Conservation (phyloP, 164 flowering plant genomes). For the Piper longum region DNA sequence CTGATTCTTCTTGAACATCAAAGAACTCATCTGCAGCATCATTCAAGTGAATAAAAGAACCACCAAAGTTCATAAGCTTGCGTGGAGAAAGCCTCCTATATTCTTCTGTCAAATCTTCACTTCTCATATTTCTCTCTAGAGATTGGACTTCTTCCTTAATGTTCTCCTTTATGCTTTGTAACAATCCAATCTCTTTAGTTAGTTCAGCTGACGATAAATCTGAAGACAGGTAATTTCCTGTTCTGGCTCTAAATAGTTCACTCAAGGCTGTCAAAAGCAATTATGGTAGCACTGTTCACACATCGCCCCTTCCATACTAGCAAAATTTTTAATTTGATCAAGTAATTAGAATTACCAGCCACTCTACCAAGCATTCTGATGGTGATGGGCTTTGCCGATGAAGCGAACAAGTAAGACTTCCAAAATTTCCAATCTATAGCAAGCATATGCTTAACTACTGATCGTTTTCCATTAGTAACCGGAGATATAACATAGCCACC, state of each 20-base stretch:
- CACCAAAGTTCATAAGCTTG: conserved; percentile 25
- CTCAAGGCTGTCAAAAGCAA: conserved; percentile 46
- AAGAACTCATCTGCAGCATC: conserved; percentile 54
- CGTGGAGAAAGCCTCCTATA: conserved; percentile 13
- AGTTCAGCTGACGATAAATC: conserved; percentile 33
- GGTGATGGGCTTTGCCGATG: conserved; percentile 52
- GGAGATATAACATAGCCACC: conserved; percentile 90
- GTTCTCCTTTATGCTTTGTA: conserved; percentile 20
- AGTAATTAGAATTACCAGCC: conserved; percentile 38
- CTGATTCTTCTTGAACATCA: conserved; percentile 54
- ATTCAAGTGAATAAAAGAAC: conserved; percentile 19
- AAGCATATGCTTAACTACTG: conserved; percentile 90
- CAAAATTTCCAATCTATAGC: conserved; percentile 86
- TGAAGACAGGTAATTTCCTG: conserved; percentile 22
- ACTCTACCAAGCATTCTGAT: conserved; percentile 68
- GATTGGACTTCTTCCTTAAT: conserved; percentile 19
- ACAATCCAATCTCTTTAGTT: conserved; percentile 18
- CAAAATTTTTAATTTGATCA: not conserved
- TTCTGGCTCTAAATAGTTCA: conserved; percentile 56
- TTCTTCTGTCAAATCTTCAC: conserved; percentile 16
- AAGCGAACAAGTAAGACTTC: conserved; percentile 45
- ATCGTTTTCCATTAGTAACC: conserved; percentile 46
- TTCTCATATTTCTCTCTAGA: conserved; percentile 8
- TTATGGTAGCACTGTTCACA: not conserved
- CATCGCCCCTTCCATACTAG: not conserved